Evolutionary conservation across 2,329 filamentous ascomycete genomes (phyloP).

Genomic region (Hypoxylon sp.): DNA sequence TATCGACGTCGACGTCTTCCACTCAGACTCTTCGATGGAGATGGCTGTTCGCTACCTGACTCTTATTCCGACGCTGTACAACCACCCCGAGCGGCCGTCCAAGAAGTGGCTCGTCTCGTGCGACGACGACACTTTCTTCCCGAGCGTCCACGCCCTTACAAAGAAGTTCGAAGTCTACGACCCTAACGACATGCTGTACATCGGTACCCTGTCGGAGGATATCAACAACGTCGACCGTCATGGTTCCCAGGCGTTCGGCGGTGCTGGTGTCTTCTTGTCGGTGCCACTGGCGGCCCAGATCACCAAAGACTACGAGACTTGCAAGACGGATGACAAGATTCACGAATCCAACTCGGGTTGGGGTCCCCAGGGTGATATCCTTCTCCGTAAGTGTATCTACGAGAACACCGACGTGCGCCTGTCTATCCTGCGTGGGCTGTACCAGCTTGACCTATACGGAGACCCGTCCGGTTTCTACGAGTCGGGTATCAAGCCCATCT

Average conservation of each 20-base stretch:
- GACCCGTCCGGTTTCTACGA: slow-evolving; percentile 72
- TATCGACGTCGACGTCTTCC: slow-evolving; percentile 65
- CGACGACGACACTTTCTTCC: slow-evolving; percentile 72
- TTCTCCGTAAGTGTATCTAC: slow-evolving; percentile 70
- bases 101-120: slow-evolving; percentile 69
- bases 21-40: slow-evolving; percentile 60
- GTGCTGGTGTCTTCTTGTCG: slow-evolving; percentile 69
- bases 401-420: slow-evolving; percentile 67
- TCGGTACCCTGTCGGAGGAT: slow-evolving; percentile 69
- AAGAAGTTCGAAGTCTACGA: slow-evolving; percentile 62
- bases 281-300: slow-evolving; percentile 57
- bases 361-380: slow-evolving; percentile 67
- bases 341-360: slow-evolving; percentile 64
- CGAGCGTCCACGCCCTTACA: slow-evolving; percentile 62
- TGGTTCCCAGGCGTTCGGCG: slow-evolving; percentile 70
- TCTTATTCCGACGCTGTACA: slow-evolving; percentile 62
- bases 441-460: slow-evolving; percentile 67
- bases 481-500: slow-evolving; percentile 65
- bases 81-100: slow-evolving; percentile 55
- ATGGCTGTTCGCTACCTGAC: slow-evolving; percentile 67
- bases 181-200: slow-evolving; percentile 61
- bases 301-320: slow-evolving; percentile 54
- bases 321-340: slow-evolving; percentile 59
- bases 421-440: slow-evolving; percentile 64
- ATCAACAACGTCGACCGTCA: slow-evolving; percentile 66